These are phyloP conservation scores for Apophysomyces variabilis DNA, from an alignment of 371 early-diverging fungal species.

Conservation along the genomic window DNA sequence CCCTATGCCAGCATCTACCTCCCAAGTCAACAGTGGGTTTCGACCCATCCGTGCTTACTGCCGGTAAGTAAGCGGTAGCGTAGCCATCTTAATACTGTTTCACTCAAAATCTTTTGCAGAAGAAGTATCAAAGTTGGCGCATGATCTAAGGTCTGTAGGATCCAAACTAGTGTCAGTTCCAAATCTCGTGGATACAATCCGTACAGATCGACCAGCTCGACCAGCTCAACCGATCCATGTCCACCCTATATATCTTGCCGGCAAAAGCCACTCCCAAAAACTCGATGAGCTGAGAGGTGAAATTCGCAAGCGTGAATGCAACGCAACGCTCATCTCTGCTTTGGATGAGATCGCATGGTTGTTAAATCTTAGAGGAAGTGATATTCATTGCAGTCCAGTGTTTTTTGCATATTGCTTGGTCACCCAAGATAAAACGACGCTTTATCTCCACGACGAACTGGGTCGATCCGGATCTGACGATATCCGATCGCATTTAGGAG, in stretches of 20 bases:
- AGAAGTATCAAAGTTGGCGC: too few relatives aligned
- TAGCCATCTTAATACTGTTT: background rate
- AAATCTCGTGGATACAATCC: too few relatives aligned
- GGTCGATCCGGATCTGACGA: constrained; percentile 61
- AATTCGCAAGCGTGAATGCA: constrained; percentile 11
- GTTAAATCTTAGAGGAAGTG: constrained; percentile 96
- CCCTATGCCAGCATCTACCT: constrained; percentile 54
- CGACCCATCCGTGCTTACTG: constrained; percentile 84
- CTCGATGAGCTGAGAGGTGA: too few relatives aligned
- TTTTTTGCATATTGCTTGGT: constrained; percentile 93
- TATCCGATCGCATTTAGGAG: constrained; percentile 9
- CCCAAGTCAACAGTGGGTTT: constrained; percentile 79
- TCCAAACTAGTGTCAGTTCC: constrained; percentile 55
- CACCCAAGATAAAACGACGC: constrained; percentile 61
- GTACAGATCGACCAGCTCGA: constrained; percentile 63
- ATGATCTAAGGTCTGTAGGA: constrained; percentile 17
- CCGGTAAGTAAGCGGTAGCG: constrained; percentile 42
- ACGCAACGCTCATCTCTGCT: constrained; percentile 77
- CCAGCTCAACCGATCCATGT: constrained; percentile 70
- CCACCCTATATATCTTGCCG: constrained; percentile 76
- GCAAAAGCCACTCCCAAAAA: constrained; percentile 86
- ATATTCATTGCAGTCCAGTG: constrained; percentile 96
- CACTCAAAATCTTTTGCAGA: too few relatives aligned
- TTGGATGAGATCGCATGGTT: constrained; percentile 97
- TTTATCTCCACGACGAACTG: constrained; percentile 63